Evolutionary conservation across 495 filamentous ascomycete genomes (phyloP).

Genomic region (Bryoglossum gracile): DNA sequence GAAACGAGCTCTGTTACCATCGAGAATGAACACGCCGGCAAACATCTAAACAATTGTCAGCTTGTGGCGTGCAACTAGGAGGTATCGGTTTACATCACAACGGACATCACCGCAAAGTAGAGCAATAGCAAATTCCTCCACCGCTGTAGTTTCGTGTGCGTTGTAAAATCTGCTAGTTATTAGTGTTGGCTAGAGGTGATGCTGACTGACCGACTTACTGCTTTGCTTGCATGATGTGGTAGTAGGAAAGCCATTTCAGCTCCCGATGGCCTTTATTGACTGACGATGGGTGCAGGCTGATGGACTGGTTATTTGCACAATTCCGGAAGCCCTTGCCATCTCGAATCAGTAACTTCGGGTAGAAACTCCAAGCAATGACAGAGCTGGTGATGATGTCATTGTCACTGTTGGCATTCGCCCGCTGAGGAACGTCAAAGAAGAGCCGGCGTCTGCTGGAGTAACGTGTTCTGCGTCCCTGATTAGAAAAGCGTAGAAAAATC

Average conservation of each 20-base stretch:
- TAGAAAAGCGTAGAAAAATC: constrained; percentile 14
- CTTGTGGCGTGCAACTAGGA: neutral
- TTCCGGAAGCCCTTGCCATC: constrained; percentile 91
- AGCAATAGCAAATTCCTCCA: constrained; percentile 72
- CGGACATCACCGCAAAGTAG: constrained; percentile 82
- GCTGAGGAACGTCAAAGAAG: constrained; percentile 73
- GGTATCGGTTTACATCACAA: constrained; percentile 47
- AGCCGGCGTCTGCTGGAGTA: constrained; percentile 45
- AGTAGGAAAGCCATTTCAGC: constrained; percentile 81
- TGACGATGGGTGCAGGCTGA: constrained; percentile 75
- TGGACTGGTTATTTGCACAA: constrained; percentile 79
- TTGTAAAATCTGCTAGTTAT: constrained; percentile 54
- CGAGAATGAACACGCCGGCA: constrained; percentile 76
- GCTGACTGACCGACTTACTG: constrained; percentile 37
- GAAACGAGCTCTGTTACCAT: constrained; percentile 84
- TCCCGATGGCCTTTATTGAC: constrained; percentile 68
- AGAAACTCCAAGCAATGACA: constrained; percentile 86
- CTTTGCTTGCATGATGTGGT: constrained; percentile 92
- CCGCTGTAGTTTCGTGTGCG: constrained; percentile 80
- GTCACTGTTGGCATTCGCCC: constrained; percentile 62
- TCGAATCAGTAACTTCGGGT: constrained; percentile 80
- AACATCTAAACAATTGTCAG: constrained; percentile 50
- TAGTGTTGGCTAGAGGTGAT: neutral
- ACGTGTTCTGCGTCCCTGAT: constrained; percentile 21
- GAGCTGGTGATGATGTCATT: constrained; percentile 73